These are phyloP conservation scores for Silene coronaria DNA, from an alignment of 179 eudicot species.

Conservation along the genomic window DNA sequence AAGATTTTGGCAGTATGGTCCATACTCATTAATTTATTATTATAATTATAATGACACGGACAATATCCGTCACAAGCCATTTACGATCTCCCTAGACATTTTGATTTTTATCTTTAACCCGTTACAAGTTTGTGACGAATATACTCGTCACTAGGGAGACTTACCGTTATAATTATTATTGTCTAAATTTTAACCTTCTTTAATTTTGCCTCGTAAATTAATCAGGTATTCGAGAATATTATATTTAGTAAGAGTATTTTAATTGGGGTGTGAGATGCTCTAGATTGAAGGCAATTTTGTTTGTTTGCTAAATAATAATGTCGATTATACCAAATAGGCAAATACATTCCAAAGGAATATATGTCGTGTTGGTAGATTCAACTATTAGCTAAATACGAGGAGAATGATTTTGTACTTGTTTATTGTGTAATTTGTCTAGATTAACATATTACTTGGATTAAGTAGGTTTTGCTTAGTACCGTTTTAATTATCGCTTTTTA, in stretches of 20 bases:
- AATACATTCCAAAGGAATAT: slow-evolving; percentile 31
- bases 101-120: too few species aligned
- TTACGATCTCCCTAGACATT: too few species aligned
- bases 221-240: too few species aligned
- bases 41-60: too few species aligned
- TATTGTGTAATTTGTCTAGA: neutral
- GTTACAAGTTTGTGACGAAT: too few species aligned
- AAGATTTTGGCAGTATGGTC: slow-evolving; percentile 69
- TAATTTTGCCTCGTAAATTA: neutral
- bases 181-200: slow-evolving; percentile 3
- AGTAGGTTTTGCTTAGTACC: too few species aligned
- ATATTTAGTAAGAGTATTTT: neutral
- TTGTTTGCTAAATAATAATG: slow-evolving; percentile 25
- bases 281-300: slow-evolving; percentile 38
- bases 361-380: slow-evolving; percentile 31
- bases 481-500: neutral
- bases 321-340: slow-evolving; percentile 16
- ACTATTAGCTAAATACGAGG: slow-evolving; percentile 16
- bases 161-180: neutral
- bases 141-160: too few species aligned
- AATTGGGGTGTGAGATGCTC: slow-evolving; percentile 23
- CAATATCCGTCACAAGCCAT: too few species aligned
- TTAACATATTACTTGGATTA: neutral
- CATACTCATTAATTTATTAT: slow-evolving; percentile 26
- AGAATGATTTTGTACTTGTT: slow-evolving; percentile 30